Evolutionary conservation across 441 rosid species (phyloP), one percentile per base, ranked within the genome.

Genomic region (Erysimum pusillum): DNA sequence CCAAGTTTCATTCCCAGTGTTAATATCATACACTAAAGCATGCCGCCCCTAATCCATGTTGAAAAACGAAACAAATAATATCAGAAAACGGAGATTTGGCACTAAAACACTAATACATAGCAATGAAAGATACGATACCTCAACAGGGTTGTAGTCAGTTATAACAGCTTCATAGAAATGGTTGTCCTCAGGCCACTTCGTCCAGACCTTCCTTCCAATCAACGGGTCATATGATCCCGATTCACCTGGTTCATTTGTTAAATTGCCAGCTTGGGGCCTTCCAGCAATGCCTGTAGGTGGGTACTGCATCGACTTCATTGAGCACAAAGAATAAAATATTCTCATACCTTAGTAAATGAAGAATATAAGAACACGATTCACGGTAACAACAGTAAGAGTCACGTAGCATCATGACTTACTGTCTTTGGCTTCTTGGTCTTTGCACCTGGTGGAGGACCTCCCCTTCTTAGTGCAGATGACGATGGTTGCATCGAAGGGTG

Each of bases 111-210:
- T n/a, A 56, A 22, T 15, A 72, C 38, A 17, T 69, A n/a, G 12
- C 68, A 66, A 9, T 66, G 69, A 67, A 71, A 66, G 42, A 73
- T 80, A 72, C 54, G 44, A 71, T 82, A 90, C 97, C 92, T 89
- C 90, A 52, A 46, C 67, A 11, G 95, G 84, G 66, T 91, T 85
- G 81, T 88, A 93, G 77, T 93, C 91, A 67, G 97, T 89, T 74
- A 96, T 91, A 75, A 89, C 86, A 75, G 99, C 99, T 84, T 96
- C 91, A 67, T 96, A 96, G 81, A 88, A 96, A 80, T 86, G 80
- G 76, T 94, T 92, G 84, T 93, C 99, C 54, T 92, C 99, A 72
- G 99, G 99, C 98, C 99, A 93, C 81, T 87, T 87, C 39, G 98
- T 94, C 98, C 98, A 94, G 35, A 96, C 96, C 88, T 87, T 89